Conservation (phyloP, 805 yeast species). For the Scheffersomyces ergatensis region DNA sequence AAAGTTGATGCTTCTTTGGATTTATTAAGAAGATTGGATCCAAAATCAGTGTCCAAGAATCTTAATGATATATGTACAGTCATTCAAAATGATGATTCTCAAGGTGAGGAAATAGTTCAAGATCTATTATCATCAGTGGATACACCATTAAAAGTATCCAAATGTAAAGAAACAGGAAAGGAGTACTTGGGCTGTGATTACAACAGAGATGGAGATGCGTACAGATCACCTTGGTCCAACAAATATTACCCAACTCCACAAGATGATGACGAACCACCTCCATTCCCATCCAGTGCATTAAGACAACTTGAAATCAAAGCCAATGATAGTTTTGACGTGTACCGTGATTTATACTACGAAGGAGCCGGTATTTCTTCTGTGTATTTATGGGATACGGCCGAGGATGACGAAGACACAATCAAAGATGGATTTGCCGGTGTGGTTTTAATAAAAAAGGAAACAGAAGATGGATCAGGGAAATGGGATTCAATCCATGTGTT, state of each 20-base stretch:
- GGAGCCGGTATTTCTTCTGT: conserved; percentile 84
- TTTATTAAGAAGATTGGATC: conserved; percentile 41
- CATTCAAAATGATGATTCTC: conserved; percentile 30
- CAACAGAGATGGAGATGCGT: conserved; percentile 91
- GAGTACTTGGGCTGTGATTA: conserved; percentile 85
- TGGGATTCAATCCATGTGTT: conserved; percentile 97
- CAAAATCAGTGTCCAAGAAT: conserved; percentile 30
- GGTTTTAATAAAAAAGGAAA: conserved; percentile 73
- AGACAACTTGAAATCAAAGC: conserved; percentile 77
- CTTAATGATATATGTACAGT: conserved; percentile 34
- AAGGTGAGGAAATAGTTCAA: conserved; percentile 64
- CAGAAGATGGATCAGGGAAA: conserved; percentile 48
- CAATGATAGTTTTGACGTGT: conserved; percentile 88
- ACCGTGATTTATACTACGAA: conserved; percentile 91
- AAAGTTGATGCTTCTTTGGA: conserved; percentile 40
- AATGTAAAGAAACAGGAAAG: conserved; percentile 57
- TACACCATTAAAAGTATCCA: conserved; percentile 62
- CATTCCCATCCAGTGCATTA: conserved; percentile 65
- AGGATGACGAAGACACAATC: conserved; percentile 39
- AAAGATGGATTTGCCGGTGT: conserved; percentile 84
- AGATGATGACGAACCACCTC: conserved; percentile 58
- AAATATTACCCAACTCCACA: conserved; percentile 51
- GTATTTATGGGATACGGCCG: conserved; percentile 86
- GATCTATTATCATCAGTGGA: conserved; percentile 86
- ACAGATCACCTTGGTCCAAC: conserved; percentile 89